A percentile compares a stretch with the other conserved stretches of the same genome.
Evolutionary conservation across 2,329 filamentous ascomycete genomes (phyloP).

Genomic region (Trichothecium roseum): DNA sequence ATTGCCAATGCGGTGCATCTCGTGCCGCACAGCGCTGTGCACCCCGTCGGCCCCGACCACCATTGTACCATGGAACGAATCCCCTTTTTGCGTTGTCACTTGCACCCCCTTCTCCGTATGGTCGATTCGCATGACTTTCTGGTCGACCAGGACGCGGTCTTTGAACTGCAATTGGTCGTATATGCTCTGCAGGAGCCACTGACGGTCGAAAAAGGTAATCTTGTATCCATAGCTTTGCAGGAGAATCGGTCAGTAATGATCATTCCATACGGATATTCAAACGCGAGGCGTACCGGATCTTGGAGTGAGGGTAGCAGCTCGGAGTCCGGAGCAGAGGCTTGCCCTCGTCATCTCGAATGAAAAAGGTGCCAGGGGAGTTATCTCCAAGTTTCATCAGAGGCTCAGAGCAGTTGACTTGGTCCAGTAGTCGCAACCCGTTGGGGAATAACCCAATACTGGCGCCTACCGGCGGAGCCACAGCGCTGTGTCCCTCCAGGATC

Average conservation of each 20-base stretch:
- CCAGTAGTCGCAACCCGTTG: constrained; percentile 32
- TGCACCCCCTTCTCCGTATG: constrained; percentile 7
- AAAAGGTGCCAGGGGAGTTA: not conserved
- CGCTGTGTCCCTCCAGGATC: constrained; percentile 31
- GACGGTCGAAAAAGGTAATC: constrained; percentile 22
- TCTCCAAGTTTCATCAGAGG: not conserved
- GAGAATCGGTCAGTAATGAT: too few species aligned
- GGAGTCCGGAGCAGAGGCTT: not conserved
- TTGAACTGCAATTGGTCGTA: constrained; percentile 22
- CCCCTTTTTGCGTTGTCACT: constrained; percentile 20
- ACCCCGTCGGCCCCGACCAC: constrained; percentile 29
- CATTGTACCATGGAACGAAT: constrained; percentile 16
- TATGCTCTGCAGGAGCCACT: constrained; percentile 19
- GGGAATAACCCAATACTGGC: constrained; percentile 35
- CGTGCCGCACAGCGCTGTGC: constrained; percentile 21
- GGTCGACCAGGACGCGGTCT: constrained; percentile 8
- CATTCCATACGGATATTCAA: too few species aligned
- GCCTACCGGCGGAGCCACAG: constrained; percentile 33
- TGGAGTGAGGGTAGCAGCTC: not conserved
- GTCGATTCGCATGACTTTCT: constrained; percentile 8
- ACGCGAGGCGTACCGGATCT: too few species aligned
- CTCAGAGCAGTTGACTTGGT: constrained; percentile 30
- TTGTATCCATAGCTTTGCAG: constrained; percentile 17
- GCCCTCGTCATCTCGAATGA: not conserved
- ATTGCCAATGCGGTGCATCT: constrained; percentile 12